Evolutionary conservation across 208 protist genomes (phyloP).

Genomic region (Crithidia acanthocephali): DNA sequence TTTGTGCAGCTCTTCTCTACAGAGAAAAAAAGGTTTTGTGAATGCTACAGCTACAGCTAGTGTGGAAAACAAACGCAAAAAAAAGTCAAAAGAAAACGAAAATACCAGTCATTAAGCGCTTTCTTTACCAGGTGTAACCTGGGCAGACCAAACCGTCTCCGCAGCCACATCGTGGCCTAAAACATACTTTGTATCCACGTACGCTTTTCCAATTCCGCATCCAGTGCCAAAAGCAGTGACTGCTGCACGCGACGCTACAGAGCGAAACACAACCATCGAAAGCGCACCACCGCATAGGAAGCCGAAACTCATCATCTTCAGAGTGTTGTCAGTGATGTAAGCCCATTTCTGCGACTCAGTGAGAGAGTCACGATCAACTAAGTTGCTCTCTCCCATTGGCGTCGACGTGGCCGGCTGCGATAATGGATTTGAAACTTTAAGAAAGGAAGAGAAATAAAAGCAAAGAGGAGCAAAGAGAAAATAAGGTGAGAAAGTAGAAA

Average conservation of each 20-base stretch:
- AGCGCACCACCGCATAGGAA: slow-evolving; percentile 68
- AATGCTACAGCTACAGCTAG: slow-evolving; percentile 21
- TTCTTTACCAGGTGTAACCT: slow-evolving; percentile 41
- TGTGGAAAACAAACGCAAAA: slow-evolving; percentile 8
- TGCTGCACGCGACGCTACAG: slow-evolving; percentile 50
- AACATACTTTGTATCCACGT: slow-evolving; percentile 86
- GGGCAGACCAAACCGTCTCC: slow-evolving; percentile 67
- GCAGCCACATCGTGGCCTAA: slow-evolving; percentile 82
- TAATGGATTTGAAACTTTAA: background rate
- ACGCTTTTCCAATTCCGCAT: slow-evolving; percentile 83
- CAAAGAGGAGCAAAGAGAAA: background rate
- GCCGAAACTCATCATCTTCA: slow-evolving; percentile 78
- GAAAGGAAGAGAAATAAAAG: background rate
- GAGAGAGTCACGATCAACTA: slow-evolving; percentile 64
- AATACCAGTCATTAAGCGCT: slow-evolving; percentile 5
- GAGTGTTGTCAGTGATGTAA: slow-evolving; percentile 77
- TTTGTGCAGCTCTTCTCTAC: background rate
- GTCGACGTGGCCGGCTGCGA: background rate
- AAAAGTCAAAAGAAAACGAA: background rate
- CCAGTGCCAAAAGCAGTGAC: slow-evolving; percentile 73
- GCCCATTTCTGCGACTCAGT: slow-evolving; percentile 85
- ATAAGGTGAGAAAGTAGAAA: background rate
- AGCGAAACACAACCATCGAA: slow-evolving; percentile 74
- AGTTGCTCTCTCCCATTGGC: slow-evolving; percentile 24
- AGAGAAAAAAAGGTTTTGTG: no score